Evolutionary conservation across 345 rosid species (phyloP).

Genomic region (Erucastrum elatum): DNA sequence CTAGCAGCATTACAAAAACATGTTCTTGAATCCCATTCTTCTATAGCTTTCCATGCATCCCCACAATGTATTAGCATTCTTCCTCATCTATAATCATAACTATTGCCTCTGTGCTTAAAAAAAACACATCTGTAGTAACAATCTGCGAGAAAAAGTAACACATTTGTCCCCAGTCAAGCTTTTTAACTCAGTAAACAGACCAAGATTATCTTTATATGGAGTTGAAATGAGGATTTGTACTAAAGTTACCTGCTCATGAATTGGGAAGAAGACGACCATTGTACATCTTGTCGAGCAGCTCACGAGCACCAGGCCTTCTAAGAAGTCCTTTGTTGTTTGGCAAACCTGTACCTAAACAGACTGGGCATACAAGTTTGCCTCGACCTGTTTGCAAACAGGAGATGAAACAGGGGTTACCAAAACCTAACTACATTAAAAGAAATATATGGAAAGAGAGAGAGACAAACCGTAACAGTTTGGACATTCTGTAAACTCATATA

Average conservation of each 20-base stretch:
- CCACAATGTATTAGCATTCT: not conserved
- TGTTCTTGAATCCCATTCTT: slow-evolving; percentile 2
- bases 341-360: slow-evolving; percentile 89
- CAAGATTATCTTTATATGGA: not conserved
- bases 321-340: slow-evolving; percentile 93
- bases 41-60: not conserved
- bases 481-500: slow-evolving; percentile 92
- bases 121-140: not conserved
- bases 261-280: slow-evolving; percentile 77
- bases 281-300: slow-evolving; percentile 91
- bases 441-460: slow-evolving; percentile 13
- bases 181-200: not conserved
- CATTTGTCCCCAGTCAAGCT: not conserved
- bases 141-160: slow-evolving; percentile 8
- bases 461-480: slow-evolving; percentile 88
- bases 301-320: slow-evolving; percentile 80
- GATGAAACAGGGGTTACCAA: not conserved
- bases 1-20: slow-evolving; percentile 13
- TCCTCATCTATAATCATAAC: slow-evolving; percentile 10
- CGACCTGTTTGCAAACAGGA: slow-evolving; percentile 58
- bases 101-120: slow-evolving; percentile 1
- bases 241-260: slow-evolving; percentile 47
- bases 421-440: not conserved
- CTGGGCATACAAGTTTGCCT: slow-evolving; percentile 92
- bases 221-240: not conserved